Percentiles rank a stretch among this genome's conserved stretches.
Conservation (phyloP, 2,329 filamentous ascomycete species). For the Xylaria hypoxylon region DNA sequence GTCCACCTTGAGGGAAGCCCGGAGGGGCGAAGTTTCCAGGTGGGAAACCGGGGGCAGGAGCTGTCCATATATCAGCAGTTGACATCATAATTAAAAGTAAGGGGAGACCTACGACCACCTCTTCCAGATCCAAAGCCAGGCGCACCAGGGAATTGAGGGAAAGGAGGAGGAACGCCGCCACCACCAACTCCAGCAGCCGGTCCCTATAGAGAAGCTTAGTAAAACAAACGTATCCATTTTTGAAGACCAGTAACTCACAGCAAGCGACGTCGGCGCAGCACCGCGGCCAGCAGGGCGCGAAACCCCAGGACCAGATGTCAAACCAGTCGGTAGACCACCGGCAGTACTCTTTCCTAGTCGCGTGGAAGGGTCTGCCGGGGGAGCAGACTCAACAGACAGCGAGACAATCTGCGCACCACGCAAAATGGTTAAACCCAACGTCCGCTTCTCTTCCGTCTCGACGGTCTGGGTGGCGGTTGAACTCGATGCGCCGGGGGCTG, state of each 20-base stretch:
- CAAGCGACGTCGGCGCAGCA: slow-evolving; percentile 78
- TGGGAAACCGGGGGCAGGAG: slow-evolving; percentile 46
- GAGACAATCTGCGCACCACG: slow-evolving; percentile 96
- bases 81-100: slow-evolving; percentile 15
- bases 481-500: slow-evolving; percentile 72
- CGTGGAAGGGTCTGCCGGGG: slow-evolving; percentile 91
- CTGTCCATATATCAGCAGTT: slow-evolving; percentile 41
- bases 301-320: slow-evolving; percentile 88
- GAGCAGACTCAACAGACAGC: slow-evolving; percentile 93
- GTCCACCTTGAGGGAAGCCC: slow-evolving; percentile 58
- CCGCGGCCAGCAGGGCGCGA: slow-evolving; percentile 92
- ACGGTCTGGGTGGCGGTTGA: slow-evolving; percentile 72
- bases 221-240: slow-evolving; percentile 8
- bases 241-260: slow-evolving; percentile 62
- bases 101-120: slow-evolving; percentile 64
- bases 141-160: slow-evolving; percentile 65
- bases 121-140: slow-evolving; percentile 63
- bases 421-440: slow-evolving; percentile 93
- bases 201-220: slow-evolving; percentile 60
- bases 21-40: slow-evolving; percentile 60
- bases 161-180: slow-evolving; percentile 67
- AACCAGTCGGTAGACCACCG: slow-evolving; percentile 74
- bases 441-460: slow-evolving; percentile 96
- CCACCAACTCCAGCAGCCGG: slow-evolving; percentile 90
- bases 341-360: slow-evolving; percentile 83